Evolutionary conservation across 1,284 basidiomycete genomes (phyloP).

Genomic region (Trametes polyzona): DNA sequence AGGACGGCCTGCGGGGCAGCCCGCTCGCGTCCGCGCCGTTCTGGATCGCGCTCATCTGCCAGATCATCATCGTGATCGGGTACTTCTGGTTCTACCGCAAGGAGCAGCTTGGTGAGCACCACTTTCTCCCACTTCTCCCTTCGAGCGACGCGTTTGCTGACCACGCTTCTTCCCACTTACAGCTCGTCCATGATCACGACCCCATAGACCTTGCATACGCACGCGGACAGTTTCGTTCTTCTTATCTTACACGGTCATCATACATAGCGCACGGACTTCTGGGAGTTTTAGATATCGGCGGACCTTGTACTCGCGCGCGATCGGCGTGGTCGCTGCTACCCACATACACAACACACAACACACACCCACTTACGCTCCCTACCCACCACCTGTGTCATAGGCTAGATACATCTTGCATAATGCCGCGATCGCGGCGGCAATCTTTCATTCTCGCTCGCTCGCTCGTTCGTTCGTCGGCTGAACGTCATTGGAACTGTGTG

Average conservation of each 20-base stretch:
- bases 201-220: conserved; percentile 30
- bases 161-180: conserved; percentile 11
- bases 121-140: neutral
- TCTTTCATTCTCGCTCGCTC: neutral
- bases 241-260: conserved; percentile 31
- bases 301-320: conserved; percentile 35
- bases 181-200: conserved; percentile 47
- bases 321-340: conserved; percentile 29
- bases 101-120: conserved; percentile 72
- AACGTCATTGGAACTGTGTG: neutral
- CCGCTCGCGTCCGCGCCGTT: conserved; percentile 82
- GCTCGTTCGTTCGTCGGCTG: neutral
- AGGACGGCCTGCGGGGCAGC: conserved; percentile 67
- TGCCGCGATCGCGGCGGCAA: conserved; percentile 18
- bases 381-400: conserved; percentile 27
- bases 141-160: conserved; percentile 3
- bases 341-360: conserved; percentile 1
- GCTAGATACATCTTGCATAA: conserved; percentile 27
- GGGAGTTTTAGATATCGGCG: conserved; percentile 28
- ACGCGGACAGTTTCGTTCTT: conserved; percentile 32
- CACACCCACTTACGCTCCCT: conserved; percentile 31
- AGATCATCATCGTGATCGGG: conserved; percentile 83
- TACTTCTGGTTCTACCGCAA: conserved; percentile 96
- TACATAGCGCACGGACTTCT: conserved; percentile 28
- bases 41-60: conserved; percentile 84